phyloP scores from a whole-genome alignment of 208 protist species.

The Phytomonas francai region DNA sequence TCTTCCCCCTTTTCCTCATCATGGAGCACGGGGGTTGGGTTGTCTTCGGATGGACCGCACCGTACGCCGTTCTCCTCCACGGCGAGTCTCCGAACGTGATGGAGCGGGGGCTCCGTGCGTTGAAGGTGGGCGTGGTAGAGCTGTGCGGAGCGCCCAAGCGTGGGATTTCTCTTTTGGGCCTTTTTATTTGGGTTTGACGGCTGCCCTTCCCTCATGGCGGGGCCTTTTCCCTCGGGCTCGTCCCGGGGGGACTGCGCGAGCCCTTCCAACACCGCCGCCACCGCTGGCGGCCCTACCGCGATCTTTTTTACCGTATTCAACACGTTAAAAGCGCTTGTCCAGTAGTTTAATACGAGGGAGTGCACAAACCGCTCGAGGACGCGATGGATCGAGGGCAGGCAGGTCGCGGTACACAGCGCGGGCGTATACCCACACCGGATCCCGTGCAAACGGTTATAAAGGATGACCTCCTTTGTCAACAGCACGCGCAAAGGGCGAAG shows the following conservation, averaged over 20 bases:
- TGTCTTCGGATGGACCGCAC: neutral
- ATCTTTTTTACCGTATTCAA: conserved; percentile 60
- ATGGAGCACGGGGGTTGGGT: neutral
- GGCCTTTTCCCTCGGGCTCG: neutral
- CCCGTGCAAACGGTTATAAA: conserved; percentile 42
- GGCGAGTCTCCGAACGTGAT: neutral
- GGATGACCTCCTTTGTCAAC: conserved; percentile 56
- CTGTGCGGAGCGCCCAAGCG: conserved; percentile 22
- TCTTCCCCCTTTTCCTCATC: neutral
- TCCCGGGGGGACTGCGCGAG: neutral
- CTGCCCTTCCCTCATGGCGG: neutral
- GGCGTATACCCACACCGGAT: conserved; percentile 51
- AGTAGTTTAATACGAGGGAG: conserved; percentile 30
- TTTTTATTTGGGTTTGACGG: neutral
- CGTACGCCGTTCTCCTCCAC: neutral
- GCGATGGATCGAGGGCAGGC: conserved; percentile 39
- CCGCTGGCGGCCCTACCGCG: conserved; percentile 13
- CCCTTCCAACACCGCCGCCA: conserved; percentile 17
- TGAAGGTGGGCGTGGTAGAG: conserved; percentile 19
- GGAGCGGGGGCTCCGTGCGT: neutral
- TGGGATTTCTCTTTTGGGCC: neutral
- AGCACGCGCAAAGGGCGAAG: conserved; percentile 58
- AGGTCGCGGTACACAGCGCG: conserved; percentile 33
- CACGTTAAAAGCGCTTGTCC: conserved; percentile 78
- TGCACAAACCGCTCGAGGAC: conserved; percentile 64